Conservation (phyloP, 2,329 filamentous ascomycete genomes). For the Dactylellina parvicollis region DNA sequence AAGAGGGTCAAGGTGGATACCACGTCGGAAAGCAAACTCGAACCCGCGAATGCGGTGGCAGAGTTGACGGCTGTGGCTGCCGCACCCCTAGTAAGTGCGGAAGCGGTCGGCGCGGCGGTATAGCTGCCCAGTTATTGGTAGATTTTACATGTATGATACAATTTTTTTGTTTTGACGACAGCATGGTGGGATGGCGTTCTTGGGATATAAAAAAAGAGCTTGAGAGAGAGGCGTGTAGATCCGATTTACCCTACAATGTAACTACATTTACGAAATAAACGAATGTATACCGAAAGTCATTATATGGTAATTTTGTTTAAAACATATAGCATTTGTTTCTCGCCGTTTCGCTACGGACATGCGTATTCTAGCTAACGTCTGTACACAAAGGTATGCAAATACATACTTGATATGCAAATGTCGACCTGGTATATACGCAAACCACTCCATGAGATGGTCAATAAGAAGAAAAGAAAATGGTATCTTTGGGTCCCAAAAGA, state of each 20-base stretch:
- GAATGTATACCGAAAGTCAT: no score
- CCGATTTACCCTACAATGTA: background rate
- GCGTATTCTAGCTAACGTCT: background rate
- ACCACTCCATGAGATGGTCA: background rate
- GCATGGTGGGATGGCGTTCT: conserved; percentile 39
- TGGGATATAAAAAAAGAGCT: conserved; percentile 2
- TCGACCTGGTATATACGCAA: background rate
- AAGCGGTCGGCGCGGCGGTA: conserved; percentile 18
- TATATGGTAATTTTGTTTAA: background rate
- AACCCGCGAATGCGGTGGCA: conserved; percentile 9
- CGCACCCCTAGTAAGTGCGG: background rate
- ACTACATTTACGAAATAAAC: background rate
- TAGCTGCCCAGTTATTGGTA: conserved; percentile 9
- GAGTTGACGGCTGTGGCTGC: conserved; percentile 19
- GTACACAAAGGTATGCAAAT: background rate
- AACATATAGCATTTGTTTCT: background rate
- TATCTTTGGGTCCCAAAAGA: conserved; percentile 21
- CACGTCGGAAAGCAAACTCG: conserved; percentile 1
- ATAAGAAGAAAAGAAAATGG: conserved; percentile 21
- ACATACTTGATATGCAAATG: background rate
- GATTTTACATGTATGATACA: conserved; percentile 38
- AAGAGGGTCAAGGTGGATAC: conserved; percentile 30
- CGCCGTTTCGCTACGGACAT: background rate
- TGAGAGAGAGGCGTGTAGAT: background rate
- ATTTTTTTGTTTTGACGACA: conserved; percentile 24